phyloP scores from a whole-genome alignment of 2,329 filamentous ascomycete genomes.

The Aspergillus sp. region DNA sequence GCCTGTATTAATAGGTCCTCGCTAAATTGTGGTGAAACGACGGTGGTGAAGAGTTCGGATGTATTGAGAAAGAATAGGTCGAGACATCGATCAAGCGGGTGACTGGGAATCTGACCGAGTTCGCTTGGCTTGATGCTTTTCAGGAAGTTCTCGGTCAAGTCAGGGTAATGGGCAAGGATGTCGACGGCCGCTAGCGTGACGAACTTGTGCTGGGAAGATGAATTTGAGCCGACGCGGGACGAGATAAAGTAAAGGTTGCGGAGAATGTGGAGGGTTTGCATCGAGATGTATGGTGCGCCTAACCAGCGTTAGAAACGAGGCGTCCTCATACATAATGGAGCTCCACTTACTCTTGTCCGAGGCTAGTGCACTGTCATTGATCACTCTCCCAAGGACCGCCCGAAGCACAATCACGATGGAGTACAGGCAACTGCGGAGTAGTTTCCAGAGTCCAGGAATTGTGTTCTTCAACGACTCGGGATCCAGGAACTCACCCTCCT shows the following conservation, averaged over 20 bases:
- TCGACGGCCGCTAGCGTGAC: constrained; percentile 83
- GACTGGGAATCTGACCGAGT: constrained; percentile 61
- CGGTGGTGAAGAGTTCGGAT: constrained; percentile 78
- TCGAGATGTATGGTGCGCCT: constrained; percentile 69
- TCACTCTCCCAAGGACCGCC: constrained; percentile 68
- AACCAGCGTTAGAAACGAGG: constrained; percentile 15
- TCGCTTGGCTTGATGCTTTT: constrained; percentile 62
- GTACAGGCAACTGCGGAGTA: constrained; percentile 77
- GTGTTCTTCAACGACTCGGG: constrained; percentile 69
- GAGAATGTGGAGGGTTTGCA: constrained; percentile 73
- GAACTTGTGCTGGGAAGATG: constrained; percentile 84
- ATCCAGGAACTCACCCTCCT: constrained; percentile 67
- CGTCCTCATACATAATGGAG: neutral
- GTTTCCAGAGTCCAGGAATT: constrained; percentile 72
- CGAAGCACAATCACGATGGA: constrained; percentile 75
- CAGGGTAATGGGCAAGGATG: constrained; percentile 72
- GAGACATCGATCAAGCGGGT: constrained; percentile 72
- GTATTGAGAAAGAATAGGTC: constrained; percentile 88
- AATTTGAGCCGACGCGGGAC: constrained; percentile 70
- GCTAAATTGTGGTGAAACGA: constrained; percentile 67
- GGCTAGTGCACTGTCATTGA: constrained; percentile 62
- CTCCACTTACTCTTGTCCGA: constrained; percentile 53
- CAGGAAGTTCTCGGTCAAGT: constrained; percentile 69
- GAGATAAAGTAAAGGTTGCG: constrained; percentile 83
- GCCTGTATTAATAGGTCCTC: constrained; percentile 76